Evolutionary conservation across 306 rosid genomes (phyloP), one percentile per base, ranked within the genome.

Genomic region (Castanea sativa): DNA sequence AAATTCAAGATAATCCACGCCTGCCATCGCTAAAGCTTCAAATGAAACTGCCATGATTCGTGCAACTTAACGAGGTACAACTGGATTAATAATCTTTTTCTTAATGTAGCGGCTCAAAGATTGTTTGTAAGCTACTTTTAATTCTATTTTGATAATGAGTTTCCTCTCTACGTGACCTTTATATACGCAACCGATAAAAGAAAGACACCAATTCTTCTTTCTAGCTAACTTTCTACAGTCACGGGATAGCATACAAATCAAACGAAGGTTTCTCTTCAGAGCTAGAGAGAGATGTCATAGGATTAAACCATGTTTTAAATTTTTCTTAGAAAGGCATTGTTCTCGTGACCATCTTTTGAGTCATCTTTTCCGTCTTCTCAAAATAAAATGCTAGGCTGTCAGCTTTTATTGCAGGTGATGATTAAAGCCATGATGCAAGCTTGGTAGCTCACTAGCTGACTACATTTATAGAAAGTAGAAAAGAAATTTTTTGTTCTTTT

Each of bases 1-100:
- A 49, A 14, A 80, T 29, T 86, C 82, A 1, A 14, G 77, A 55
- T 27, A 43, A 32, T 78, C 84, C 55, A 67, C 55, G 1, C 82
- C 87, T 18, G 83, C 81, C 85, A 86, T 83, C 78, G 87, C 87
- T 43, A 86, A 83, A 3, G 83, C 87, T 80, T 86, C 81, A 71
- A 80, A 69, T 29, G 83, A 83, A 78, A 83, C 81, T 41, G 5
- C 12, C 87, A 80, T 86, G n/a, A 71, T 49, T 29, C 52, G 45
- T 43, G 71, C 20, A 2, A 65, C 53, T 45, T 45, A 45, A 45
- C 16, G 3, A 10, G 13, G n/a, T 63, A 16, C 41, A 63, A 23
- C 41, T 63, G 8, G 20, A 29, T 5, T 6, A 14, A 5, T 1
- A 59, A 59, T 8, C 65, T 23, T 63, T 45, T 6, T 63, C 38